Base-by-base conservation (phyloP, 2,329 filamentous ascomycete species). In the Aspergillus uvarum region DNA sequence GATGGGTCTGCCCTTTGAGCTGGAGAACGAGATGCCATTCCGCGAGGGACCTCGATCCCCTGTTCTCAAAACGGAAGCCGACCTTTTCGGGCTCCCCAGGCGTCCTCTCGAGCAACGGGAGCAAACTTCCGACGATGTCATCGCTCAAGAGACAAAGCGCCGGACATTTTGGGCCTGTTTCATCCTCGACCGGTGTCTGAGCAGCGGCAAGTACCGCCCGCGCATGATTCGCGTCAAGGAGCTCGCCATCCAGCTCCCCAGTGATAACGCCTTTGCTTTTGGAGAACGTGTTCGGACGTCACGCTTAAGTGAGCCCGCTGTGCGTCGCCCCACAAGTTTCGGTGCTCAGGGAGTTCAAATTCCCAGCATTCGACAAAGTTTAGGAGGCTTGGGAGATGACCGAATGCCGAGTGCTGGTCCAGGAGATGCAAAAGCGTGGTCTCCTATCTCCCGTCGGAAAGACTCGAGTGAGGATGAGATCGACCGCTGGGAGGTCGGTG, bases 161-260 rank as follows among this genome's bases (percentile, higher is more conserved):
- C 79, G 83, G 5, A 85, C 82, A 0, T 84, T 85, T 63, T 85
- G 83, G 83, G 82, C 81, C 54, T 85, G 83, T 64, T 85, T 83
- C 66, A 81, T 84, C 53, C 74, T 85, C 67, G 83, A 85, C 69
- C 78, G 82, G 3, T 84, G 82, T 61, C 65, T 85, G 26, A 84
- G 82, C 65, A 81, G 80, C 65, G 83, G 83, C 19, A 82, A 81
- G 59, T 80, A 83, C 65, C 78, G 83, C 4, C 83, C 82, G 1
- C 80, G 80, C 31, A 83, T 83, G 77, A 71, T 86, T 48, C 76
- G 77, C 19, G 75, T 81, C 2, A 75, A 78, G 32, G 80, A 85
- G 44, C 67, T 86, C 16, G 77, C 75, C 14, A 82, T 85, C 19
- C 83, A 85, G 62, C 75, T 86, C 6, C 83, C 83, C 12, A 85